Base-by-base conservation (phyloP, 2,329 filamentous ascomycete species). In the Beauveria asiatica region DNA sequence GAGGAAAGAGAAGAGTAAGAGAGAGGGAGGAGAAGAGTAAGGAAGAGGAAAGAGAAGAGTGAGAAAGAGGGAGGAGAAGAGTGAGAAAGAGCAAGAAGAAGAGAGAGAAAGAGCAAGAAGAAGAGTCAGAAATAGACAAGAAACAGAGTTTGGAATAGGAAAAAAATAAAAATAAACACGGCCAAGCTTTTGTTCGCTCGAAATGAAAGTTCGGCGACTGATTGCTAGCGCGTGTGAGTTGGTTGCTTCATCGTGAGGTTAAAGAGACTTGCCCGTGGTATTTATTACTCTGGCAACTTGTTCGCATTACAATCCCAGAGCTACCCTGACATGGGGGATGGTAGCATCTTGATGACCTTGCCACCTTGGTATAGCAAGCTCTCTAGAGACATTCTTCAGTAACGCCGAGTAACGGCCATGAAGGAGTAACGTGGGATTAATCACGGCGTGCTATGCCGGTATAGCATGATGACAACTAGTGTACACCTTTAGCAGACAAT, bases 381-480 rank as follows among this genome's bases (percentile, higher is more conserved):
- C 1, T 23, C 21, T 37, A 11, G n/a, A 42, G 25, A 27, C 49
- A 27, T 5, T 10, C 6, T 37, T 16, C 27, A 54, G 41, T 54
- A 37, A 8, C 39, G 42, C 57, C 50, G 50, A 48, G 27, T 41
- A 41, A 51, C 23, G 50, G 19, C 57, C 49, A 59, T 5, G 7
- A 13, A 45, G 8, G 52, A 39, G 57, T 59, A 53, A 59, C 57
- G 57, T 59, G 57, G 57, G 57, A 59, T 59, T 30, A 17, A 21
- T 19, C 10, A 23, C 23, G 37, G 45, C 56, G 37, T 42, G 19
- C 21, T 51, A 17, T 16, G 19, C 42, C 42, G 42, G 50, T 23
- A 53, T 53, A 30, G 49, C 57, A 46, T 51, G 25, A 33, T 25
- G 2, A 19, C 33, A 37, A 37, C 33, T 11, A 25, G 37, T 45